These are phyloP conservation scores for Diaporthe sp. DNA, from an alignment of 2,329 filamentous ascomycete species.

Conservation along the genomic window DNA sequence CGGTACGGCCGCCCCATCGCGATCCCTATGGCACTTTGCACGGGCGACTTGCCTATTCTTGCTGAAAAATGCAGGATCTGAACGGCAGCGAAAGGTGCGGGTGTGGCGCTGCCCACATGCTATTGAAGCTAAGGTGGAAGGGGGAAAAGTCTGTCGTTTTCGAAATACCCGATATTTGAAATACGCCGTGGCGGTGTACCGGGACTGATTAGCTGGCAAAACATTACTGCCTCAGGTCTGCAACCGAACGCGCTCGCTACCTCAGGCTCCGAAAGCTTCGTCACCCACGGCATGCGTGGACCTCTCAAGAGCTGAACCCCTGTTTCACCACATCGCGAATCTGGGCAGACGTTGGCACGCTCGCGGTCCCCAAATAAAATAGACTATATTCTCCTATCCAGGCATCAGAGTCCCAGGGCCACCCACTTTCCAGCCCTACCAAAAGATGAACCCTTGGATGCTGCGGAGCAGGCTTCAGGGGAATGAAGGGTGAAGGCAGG, in stretches of 20 bases:
- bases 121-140: constrained; percentile 14
- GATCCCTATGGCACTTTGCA: constrained; percentile 24
- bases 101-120: constrained; percentile 31
- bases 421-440: constrained; percentile 28
- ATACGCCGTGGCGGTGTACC: constrained; percentile 31
- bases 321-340: constrained; percentile 32
- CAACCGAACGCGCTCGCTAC: constrained; percentile 25
- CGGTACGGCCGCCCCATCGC: neutral
- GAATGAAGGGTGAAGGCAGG: constrained; percentile 26
- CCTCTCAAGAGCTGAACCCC: constrained; percentile 7
- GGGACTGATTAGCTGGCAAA: constrained; percentile 28
- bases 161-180: constrained; percentile 23
- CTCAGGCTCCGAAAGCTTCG: constrained; percentile 9
- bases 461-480: constrained; percentile 33
- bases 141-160: constrained; percentile 17
- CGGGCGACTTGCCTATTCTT: constrained; percentile 18
- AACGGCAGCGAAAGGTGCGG: constrained; percentile 22
- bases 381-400: constrained; percentile 23
- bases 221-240: constrained; percentile 19
- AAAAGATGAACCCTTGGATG: constrained; percentile 29
- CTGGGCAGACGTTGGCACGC: constrained; percentile 7
- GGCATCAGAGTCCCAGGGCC: constrained; percentile 5
- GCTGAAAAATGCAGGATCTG: constrained; percentile 24
- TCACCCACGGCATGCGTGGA: constrained; percentile 17
- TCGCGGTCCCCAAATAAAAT: constrained; percentile 24